Conservation (phyloP, 345 rosid genomes). For the Corchorus capsularis region DNA sequence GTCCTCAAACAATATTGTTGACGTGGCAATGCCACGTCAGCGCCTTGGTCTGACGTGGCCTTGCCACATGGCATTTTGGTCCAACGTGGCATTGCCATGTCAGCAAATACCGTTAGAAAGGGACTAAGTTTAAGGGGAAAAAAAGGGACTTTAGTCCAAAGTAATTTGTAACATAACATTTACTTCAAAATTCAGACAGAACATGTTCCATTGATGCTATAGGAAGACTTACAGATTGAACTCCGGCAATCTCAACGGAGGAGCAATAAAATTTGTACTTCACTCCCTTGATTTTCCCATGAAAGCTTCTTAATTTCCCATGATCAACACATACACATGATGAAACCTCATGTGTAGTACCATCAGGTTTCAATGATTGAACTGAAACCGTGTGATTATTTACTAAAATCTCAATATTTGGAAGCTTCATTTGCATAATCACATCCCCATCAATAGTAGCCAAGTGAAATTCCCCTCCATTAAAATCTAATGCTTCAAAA, state of each 20-base stretch:
- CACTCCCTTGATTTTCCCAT: conserved; percentile 17
- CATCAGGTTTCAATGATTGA: conserved; percentile 10
- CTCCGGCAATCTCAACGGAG: conserved; percentile 38
- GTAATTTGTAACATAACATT: neutral
- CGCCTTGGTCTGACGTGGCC: no score
- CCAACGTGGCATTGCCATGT: no score
- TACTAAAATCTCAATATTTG: conserved; percentile 14
- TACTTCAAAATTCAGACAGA: neutral
- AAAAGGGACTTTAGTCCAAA: neutral
- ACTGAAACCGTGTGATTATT: conserved; percentile 20
- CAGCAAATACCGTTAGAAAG: no score
- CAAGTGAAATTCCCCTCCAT: conserved; percentile 39
- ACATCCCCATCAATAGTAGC: conserved; percentile 30
- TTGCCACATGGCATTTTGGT: no score
- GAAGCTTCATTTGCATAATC: conserved; percentile 26
- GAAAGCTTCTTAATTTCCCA: neutral
- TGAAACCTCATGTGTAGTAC: neutral
- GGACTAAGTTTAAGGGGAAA: no score
- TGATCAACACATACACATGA: conserved; percentile 19
- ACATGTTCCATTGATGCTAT: neutral
- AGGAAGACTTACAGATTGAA: conserved; percentile 28
- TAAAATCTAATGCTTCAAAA: conserved; percentile 33
- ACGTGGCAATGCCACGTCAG: no score
- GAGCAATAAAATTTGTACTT: conserved; percentile 35
- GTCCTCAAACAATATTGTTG: no score